Percentiles rank a stretch among this genome's conserved stretches.
Conservation (phyloP, 2,329 filamentous ascomycete genomes). For the Diplodia scrobiculata region DNA sequence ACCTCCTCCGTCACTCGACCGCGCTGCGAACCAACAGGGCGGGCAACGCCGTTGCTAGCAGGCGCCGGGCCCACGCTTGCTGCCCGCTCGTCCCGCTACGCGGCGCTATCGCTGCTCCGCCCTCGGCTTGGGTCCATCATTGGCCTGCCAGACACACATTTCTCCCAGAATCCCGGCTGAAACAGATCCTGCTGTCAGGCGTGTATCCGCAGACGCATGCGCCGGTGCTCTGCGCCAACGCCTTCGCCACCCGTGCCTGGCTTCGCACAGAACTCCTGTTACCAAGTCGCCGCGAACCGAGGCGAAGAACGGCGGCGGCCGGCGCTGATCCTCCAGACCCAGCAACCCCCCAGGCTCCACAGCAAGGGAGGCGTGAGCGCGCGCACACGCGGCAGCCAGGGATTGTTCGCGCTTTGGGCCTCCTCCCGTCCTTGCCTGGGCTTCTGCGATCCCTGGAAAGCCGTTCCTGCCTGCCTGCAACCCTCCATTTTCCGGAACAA, state of each 20-base stretch:
- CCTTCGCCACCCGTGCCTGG: not conserved
- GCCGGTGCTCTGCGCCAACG: not conserved
- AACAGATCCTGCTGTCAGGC: not conserved
- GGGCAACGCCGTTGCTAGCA: slow-evolving; percentile 2
- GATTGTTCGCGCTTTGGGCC: not conserved
- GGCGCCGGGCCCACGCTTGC: not conserved
- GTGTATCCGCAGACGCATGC: not conserved
- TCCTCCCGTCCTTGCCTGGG: not conserved
- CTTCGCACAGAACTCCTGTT: not conserved
- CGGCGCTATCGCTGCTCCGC: not conserved
- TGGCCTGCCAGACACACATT: not conserved
- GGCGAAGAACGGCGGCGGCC: not conserved
- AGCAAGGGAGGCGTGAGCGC: not conserved
- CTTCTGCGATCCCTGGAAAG: not conserved
- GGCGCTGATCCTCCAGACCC: slow-evolving; percentile 7
- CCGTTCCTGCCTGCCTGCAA: not conserved
- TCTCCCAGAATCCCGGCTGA: not conserved
- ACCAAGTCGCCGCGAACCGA: not conserved
- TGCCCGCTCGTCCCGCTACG: not conserved
- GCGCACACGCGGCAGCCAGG: not conserved
- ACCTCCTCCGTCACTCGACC: slow-evolving; percentile 6
- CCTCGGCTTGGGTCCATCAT: not conserved
- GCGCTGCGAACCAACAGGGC: not conserved
- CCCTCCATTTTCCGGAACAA: not conserved
- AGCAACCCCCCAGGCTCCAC: not conserved